Evolutionary conservation across 2,329 filamentous ascomycete genomes (phyloP).

Genomic region (Arthrobotrys sphaeroides): DNA sequence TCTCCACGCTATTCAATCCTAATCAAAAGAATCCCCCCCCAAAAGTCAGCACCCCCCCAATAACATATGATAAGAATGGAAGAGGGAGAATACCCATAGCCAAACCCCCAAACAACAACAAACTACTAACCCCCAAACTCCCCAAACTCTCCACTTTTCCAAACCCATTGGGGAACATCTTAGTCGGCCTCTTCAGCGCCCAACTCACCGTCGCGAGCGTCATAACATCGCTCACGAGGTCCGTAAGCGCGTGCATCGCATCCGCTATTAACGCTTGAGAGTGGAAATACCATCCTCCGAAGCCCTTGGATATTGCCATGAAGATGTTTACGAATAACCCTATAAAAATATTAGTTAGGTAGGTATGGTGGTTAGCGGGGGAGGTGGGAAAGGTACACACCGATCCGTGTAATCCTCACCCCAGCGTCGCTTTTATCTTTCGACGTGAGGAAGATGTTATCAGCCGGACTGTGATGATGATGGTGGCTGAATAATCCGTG

Average conservation of each 20-base stretch:
- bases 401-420: slow-evolving; percentile 87
- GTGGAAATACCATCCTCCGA: slow-evolving; percentile 93
- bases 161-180: slow-evolving; percentile 87
- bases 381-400: background rate
- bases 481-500: slow-evolving; percentile 68
- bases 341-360: slow-evolving; percentile 1
- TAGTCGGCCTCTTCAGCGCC: slow-evolving; percentile 84
- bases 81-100: slow-evolving; percentile 71
- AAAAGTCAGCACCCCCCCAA: background rate
- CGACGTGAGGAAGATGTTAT: slow-evolving; percentile 83
- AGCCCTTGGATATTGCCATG: slow-evolving; percentile 93
- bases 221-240: slow-evolving; percentile 92
- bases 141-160: slow-evolving; percentile 98
- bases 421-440: slow-evolving; percentile 89
- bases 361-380: too few relatives aligned
- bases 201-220: slow-evolving; percentile 94
- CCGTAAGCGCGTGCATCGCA: slow-evolving; percentile 92
- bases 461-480: slow-evolving; percentile 79
- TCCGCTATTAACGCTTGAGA: slow-evolving; percentile 89
- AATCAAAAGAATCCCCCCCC: background rate
- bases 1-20: slow-evolving; percentile 42
- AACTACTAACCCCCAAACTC: slow-evolving; percentile 88
- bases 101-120: slow-evolving; percentile 86
- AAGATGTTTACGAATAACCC: slow-evolving; percentile 87
- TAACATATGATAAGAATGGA: background rate